Percentiles rank a stretch among this genome's conserved stretches.
Conservation (phyloP, 768 basidiomycete genomes). For the Boletus vinaceobasis region DNA sequence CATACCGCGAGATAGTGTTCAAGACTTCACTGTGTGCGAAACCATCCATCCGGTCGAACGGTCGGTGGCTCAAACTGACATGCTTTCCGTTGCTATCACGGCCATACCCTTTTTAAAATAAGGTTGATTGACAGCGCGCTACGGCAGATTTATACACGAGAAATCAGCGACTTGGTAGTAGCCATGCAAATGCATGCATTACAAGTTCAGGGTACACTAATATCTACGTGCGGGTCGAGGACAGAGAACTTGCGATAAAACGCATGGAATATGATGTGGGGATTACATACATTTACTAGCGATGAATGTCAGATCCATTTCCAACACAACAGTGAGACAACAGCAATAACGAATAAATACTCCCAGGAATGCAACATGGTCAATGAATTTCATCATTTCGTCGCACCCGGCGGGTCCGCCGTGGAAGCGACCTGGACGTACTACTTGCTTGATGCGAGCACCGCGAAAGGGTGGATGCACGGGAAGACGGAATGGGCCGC, state of each 20-base stretch:
- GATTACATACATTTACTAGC: slow-evolving; percentile 3
- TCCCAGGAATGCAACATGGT: slow-evolving; percentile 1
- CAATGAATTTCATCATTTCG: slow-evolving; percentile 1
- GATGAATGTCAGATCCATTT: slow-evolving; percentile 6
- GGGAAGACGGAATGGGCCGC: slow-evolving; percentile 21
- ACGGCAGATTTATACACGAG: background rate
- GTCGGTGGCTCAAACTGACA: too few species aligned
- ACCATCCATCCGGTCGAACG: too few species aligned
- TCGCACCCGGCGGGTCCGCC: slow-evolving; percentile 12
- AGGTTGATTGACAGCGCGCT: too few species aligned
- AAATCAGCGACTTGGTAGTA: too few species aligned
- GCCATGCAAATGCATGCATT: slow-evolving; percentile 2
- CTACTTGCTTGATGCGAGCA: slow-evolving; percentile 11
- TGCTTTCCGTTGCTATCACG: too few species aligned
- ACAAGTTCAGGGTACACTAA: slow-evolving; percentile 9
- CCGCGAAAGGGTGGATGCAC: slow-evolving; percentile 15
- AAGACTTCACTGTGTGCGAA: too few species aligned
- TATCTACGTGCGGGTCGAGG: slow-evolving; percentile 3
- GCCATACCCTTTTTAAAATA: too few species aligned
- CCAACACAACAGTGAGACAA: slow-evolving; percentile 22
- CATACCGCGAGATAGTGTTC: background rate
- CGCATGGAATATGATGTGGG: background rate
- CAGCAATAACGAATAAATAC: slow-evolving; percentile 38
- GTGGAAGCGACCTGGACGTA: slow-evolving; percentile 14
- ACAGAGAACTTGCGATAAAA: background rate